A percentile compares a stretch with the other conserved stretches of the same genome.
These are phyloP conservation scores for Panicum virgatum DNA, from an alignment of 202 grass and related monocot genomes.

Conservation along the genomic window DNA sequence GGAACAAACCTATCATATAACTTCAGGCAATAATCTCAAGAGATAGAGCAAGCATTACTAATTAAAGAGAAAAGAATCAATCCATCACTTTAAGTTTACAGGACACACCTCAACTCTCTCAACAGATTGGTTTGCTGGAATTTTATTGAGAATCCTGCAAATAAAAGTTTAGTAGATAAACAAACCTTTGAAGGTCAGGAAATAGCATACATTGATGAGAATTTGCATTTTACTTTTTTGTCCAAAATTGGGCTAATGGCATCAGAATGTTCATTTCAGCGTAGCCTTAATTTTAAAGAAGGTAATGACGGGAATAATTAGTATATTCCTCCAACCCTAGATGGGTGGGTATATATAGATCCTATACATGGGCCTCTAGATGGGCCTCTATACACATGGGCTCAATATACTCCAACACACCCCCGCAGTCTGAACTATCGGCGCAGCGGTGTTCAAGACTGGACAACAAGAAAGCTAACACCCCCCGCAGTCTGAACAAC, in stretches of 20 bases:
- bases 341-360: too few relatives aligned
- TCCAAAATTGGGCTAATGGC: background rate
- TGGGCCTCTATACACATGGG: too few relatives aligned
- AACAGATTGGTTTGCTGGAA: slow-evolving; percentile 84
- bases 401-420: too few relatives aligned
- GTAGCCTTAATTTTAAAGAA: background rate
- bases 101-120: slow-evolving; percentile 84
- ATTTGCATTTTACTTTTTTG: background rate
- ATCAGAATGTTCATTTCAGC: background rate
- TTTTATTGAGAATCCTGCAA: slow-evolving; percentile 80
- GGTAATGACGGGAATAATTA: too few relatives aligned
- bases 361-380: too few relatives aligned
- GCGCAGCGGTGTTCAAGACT: too few relatives aligned
- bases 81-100: slow-evolving; percentile 27
- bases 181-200: background rate
- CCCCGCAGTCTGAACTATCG: too few relatives aligned
- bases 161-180: slow-evolving; percentile 22
- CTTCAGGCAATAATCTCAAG: slow-evolving; percentile 8
- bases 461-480: too few relatives aligned
- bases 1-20: slow-evolving; percentile 22
- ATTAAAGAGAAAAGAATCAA: background rate
- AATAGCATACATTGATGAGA: background rate
- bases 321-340: too few relatives aligned
- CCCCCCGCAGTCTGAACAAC: too few relatives aligned
- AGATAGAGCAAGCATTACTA: background rate